Conservation (phyloP, 176 grass and related monocot genomes). For the Poa annua region DNA sequence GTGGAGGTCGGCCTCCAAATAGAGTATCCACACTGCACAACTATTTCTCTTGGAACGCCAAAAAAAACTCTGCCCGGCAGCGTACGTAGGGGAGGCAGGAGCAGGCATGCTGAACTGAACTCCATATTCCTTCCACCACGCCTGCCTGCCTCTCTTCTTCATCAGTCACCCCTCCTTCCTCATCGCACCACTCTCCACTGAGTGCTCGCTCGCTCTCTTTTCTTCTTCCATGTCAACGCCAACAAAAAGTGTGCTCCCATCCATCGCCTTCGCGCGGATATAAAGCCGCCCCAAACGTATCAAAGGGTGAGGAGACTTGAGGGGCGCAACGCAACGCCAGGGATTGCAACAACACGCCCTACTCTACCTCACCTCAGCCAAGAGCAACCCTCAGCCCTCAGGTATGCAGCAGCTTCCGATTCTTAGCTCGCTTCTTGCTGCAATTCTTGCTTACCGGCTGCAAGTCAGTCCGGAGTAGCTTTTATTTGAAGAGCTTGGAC, state of each 20-base stretch:
- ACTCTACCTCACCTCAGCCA: not conserved
- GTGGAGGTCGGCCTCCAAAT: too few relatives aligned
- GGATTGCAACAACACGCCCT: not conserved
- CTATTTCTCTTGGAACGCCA: too few relatives aligned
- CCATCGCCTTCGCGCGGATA: slow-evolving; percentile 14
- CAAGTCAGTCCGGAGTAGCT: too few relatives aligned
- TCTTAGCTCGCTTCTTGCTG: not conserved
- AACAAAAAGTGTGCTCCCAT: slow-evolving; percentile 21
- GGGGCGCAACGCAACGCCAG: not conserved
- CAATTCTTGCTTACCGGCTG: not conserved
- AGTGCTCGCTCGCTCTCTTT: slow-evolving; percentile 12
- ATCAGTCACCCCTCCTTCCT: not conserved
- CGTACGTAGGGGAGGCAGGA: not conserved
- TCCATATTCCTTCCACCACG: not conserved
- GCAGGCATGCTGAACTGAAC: not conserved
- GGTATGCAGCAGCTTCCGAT: not conserved
- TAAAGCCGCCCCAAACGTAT: slow-evolving; percentile 3
- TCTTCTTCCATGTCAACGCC: slow-evolving; percentile 10
- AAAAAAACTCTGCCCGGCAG: not conserved
- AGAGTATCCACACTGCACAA: too few relatives aligned
- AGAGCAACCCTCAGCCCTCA: not conserved
- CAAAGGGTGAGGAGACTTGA: not conserved
- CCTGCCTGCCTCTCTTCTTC: not conserved
- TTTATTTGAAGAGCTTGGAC: not conserved
- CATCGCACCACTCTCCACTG: not conserved